Conservation (phyloP, 495 filamentous ascomycete species). For the Acidiella bohemica region DNA sequence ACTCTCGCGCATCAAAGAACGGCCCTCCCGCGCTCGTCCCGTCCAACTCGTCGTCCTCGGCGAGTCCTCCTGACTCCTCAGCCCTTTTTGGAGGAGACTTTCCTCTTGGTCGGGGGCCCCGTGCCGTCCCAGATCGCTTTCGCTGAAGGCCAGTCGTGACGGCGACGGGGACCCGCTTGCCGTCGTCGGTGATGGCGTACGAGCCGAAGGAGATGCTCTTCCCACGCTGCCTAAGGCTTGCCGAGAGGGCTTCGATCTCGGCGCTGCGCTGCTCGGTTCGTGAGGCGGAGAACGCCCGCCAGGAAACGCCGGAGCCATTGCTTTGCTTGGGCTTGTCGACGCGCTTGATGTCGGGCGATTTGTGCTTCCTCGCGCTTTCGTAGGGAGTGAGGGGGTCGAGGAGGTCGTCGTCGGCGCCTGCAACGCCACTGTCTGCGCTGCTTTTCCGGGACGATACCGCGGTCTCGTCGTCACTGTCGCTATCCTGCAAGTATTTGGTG, state of each 20-base stretch:
- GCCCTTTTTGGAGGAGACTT: constrained; percentile 13
- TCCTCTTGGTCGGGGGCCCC: constrained; percentile 4
- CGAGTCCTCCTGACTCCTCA: constrained; percentile 1
- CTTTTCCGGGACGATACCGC: constrained; percentile 8
- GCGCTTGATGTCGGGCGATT: constrained; percentile 14
- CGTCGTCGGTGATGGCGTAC: constrained; percentile 21
- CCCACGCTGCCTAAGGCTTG: constrained; percentile 16
- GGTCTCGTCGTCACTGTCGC: constrained; percentile 15
- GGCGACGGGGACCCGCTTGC: constrained; percentile 16
- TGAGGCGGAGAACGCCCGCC: constrained; percentile 20
- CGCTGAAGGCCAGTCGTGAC: not conserved
- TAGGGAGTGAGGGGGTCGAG: constrained; percentile 6
- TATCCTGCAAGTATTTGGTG: constrained; percentile 21
- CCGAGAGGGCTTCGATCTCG: constrained; percentile 19
- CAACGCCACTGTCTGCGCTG: constrained; percentile 8
- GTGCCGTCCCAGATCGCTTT: not conserved
- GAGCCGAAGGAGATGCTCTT: constrained; percentile 20
- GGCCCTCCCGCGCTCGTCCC: not conserved
- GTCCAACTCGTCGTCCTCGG: constrained; percentile 8
- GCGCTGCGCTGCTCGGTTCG: constrained; percentile 13
- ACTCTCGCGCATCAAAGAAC: constrained; percentile 13
- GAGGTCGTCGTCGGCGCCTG: not conserved
- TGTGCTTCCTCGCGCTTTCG: constrained; percentile 9
- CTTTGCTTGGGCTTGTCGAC: constrained; percentile 19
- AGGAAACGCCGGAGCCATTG: constrained; percentile 16